Conservation (phyloP, 257 asterid genomes). For the Fraxinus americana region DNA sequence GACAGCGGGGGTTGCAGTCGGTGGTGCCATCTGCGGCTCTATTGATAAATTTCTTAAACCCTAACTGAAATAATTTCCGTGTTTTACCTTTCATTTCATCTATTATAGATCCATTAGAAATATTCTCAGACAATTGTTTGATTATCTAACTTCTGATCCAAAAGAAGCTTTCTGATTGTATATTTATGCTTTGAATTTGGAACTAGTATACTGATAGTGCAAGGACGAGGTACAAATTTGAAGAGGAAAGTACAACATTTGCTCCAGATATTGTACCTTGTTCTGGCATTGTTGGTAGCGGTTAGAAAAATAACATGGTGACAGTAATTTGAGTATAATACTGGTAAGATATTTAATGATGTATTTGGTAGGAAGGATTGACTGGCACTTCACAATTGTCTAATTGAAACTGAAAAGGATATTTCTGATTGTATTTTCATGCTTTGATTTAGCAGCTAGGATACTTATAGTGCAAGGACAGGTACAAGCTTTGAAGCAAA, state of each 20-base stretch:
- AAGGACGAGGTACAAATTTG: not conserved
- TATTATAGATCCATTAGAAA: slow-evolving; percentile 1
- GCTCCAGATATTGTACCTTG: not conserved
- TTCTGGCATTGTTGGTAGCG: not conserved
- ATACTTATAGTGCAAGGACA: not conserved
- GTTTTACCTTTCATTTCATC: not conserved
- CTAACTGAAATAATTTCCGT: not conserved
- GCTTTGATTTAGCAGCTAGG: not conserved
- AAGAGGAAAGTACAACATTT: not conserved
- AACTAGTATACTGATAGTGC: not conserved
- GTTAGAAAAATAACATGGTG: not conserved
- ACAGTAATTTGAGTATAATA: not conserved
- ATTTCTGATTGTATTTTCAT: not conserved
- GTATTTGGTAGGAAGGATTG: too few species aligned
- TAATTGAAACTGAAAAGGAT: not conserved
- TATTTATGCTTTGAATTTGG: not conserved
- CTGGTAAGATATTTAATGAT: not conserved
- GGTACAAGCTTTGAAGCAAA: not conserved
- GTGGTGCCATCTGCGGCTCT: slow-evolving; percentile 65
- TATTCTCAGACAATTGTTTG: not conserved
- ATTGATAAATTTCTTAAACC: slow-evolving; percentile 39
- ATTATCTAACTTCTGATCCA: not conserved
- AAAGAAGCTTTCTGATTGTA: not conserved
- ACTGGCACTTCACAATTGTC: not conserved
- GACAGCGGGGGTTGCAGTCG: slow-evolving; percentile 50